Evolutionary conservation across 2,329 filamentous ascomycete species (phyloP), one percentile per base, ranked within the genome.

Genomic region (Lasiodiplodia sp.): DNA sequence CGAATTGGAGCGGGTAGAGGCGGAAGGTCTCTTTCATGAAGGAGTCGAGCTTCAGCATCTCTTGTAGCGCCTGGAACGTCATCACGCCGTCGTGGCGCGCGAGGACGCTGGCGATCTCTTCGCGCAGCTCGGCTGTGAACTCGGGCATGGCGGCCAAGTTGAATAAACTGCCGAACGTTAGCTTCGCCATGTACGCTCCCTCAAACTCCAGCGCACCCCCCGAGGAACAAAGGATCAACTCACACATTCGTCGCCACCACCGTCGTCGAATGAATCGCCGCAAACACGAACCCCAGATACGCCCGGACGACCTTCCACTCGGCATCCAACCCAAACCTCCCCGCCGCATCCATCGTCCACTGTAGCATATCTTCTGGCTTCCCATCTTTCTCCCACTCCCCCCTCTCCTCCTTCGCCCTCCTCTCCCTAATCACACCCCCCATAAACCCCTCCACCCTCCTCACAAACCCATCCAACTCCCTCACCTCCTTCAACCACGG

Each of bases 41-140:
- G 63, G 73, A 76, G 68, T 80, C 78, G 6, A 80, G 70, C 67
- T 78, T 79, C 37, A 72, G 72, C 75, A 79, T 77, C 25, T 77
- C 71, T 60, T 78, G 76, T 16, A 80, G 66, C 3, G 78, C 75
- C 5, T 71, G 71, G 4, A 71, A 71, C 2, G 75, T 78, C 28
- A 79, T 74, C 3, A 72, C 69, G 11, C 76, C 77, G 47, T 68
- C 72, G 37, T 77, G 74, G 1, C 86, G 51, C 72, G 76, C 10
- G 69, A 74, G 21, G 81, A 81, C 70, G 68, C 82, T 49, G 72
- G 79, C 68, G 65, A 80, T 23, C 81, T 86, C 71, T 16, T 85
- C 60, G 71, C 79, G 23, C 52, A 83, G 38, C 51, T 81, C 83
- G 55, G 80, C 75, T 71, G 82, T 78, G 65, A 82, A 83, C 65